phyloP scores from a whole-genome alignment of 805 yeast genomes.

The Kockiozyma suomiensis region DNA sequence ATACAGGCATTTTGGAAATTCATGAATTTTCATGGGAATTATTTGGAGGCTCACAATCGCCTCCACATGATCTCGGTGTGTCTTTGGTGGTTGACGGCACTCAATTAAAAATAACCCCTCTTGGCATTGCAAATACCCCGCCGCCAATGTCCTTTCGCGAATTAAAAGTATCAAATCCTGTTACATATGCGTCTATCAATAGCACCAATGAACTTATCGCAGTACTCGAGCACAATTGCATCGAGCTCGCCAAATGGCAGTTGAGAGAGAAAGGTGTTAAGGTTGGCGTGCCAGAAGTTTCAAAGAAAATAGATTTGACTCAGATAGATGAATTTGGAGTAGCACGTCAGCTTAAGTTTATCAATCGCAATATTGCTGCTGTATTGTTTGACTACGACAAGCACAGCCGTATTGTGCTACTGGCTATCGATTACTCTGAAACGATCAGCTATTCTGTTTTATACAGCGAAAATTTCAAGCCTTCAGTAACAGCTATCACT shows the following conservation, averaged over 20 bases:
- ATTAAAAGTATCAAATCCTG: slow-evolving; percentile 55
- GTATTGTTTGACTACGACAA: slow-evolving; percentile 57
- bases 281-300: slow-evolving; percentile 26
- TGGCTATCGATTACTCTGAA: slow-evolving; percentile 3
- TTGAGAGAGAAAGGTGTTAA: slow-evolving; percentile 13
- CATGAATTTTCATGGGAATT: slow-evolving; percentile 68
- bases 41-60: slow-evolving; percentile 65
- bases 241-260: slow-evolving; percentile 52
- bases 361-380: slow-evolving; percentile 56
- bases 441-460: slow-evolving; percentile 9
- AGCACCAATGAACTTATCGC: slow-evolving; percentile 62
- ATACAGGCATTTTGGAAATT: slow-evolving; percentile 50
- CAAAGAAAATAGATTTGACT: slow-evolving; percentile 14
- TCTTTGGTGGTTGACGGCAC: slow-evolving; percentile 78
- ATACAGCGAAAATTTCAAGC: slow-evolving; percentile 14
- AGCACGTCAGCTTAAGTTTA: slow-evolving; percentile 66
- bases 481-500: slow-evolving; percentile 11
- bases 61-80: slow-evolving; percentile 77
- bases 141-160: slow-evolving; percentile 87
- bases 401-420: slow-evolving; percentile 12
- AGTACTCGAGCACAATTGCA: slow-evolving; percentile 52
- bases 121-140: slow-evolving; percentile 84
- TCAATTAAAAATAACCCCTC: slow-evolving; percentile 70
- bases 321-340: slow-evolving; percentile 21
- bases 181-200: slow-evolving; percentile 67